Base-by-base conservation (phyloP, 257 asterid genomes). In the Ilex asprella region DNA sequence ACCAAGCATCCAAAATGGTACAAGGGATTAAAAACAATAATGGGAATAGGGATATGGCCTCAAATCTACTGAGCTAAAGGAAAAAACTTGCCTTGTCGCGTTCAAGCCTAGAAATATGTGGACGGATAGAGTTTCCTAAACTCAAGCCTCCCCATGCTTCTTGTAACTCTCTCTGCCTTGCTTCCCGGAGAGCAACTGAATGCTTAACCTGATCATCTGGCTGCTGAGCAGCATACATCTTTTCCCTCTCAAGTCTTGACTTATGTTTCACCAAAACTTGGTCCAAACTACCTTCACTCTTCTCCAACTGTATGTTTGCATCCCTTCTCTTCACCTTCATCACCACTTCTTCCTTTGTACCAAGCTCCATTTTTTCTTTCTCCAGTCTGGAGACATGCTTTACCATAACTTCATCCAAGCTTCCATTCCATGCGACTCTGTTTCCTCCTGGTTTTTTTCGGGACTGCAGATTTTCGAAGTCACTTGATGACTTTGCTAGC, bases 121-220 rank as follows among this genome's bases (percentile, higher is more conserved):
- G 95, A 35, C 77, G 84, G 60, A 92, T 70, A 3, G 97, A 92
- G 69, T 88, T 86, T 51, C 95, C 98, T 6, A 91, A 76, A 76
- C 95, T 84, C 80, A 92, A 69, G 16, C 97, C 97, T 62, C 96
- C 97, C 95, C 98, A 92, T 21, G 91, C 85, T 59, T 78, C 91
- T 70, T 83, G 85, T 70, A 86, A 32, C 78, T 92, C 97, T 68
- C 55, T 80, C 67, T 92, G 95, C 72, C 93, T 80, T 31, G 89
- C 94, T 63, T 78, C 84, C 67, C 83, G 67, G 16, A 94, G 86
- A 64, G 82, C 64, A 71, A 78, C 73, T 39, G 85, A 83, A 61
- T 74, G 75, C 32, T 70, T 75, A 11, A 66, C 31, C 67, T 65
- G 67, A 39, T 68, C 76, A 30, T 73, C 77, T 12, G 67, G 64